Percentiles rank a stretch among this genome's conserved stretches.
Evolutionary conservation across 768 basidiomycete genomes (phyloP).

Genomic region (Tricholoma sp.): DNA sequence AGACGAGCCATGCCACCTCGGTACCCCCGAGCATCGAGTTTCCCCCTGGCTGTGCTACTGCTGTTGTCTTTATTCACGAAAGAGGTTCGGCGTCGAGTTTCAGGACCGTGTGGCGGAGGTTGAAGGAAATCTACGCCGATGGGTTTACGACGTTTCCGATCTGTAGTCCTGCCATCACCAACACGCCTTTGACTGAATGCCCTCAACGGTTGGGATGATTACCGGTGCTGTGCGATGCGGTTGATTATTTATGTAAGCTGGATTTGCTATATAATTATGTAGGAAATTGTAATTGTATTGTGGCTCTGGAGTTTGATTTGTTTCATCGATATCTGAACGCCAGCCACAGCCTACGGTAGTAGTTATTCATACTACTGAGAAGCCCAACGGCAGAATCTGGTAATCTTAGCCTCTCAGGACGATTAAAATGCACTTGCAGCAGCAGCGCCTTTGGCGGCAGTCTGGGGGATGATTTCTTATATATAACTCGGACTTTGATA

Average conservation of each 20-base stretch:
- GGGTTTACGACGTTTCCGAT: conserved; percentile 25
- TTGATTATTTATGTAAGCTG: background rate
- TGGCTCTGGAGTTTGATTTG: too few species aligned
- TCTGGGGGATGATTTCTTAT: too few species aligned
- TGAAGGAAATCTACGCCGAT: conserved; percentile 64
- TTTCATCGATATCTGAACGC: background rate
- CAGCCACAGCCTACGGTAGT: too few species aligned
- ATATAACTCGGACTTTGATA: too few species aligned
- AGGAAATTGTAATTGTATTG: background rate
- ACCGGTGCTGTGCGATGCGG: background rate
- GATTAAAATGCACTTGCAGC: too few species aligned
- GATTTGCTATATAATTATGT: background rate
- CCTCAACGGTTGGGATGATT: conserved; percentile 31
- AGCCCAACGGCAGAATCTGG: too few species aligned
- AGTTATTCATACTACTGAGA: too few species aligned
- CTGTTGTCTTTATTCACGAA: conserved; percentile 78
- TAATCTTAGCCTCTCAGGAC: too few species aligned
- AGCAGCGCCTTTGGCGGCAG: too few species aligned
- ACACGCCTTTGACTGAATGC: conserved; percentile 38
- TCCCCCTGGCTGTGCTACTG: conserved; percentile 44
- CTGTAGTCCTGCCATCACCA: conserved; percentile 38
- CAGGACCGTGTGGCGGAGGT: conserved; percentile 64
- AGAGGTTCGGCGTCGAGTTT: conserved; percentile 90
- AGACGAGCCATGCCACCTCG: conserved; percentile 8
- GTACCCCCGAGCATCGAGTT: conserved; percentile 16